Evolutionary conservation across 768 basidiomycete species (phyloP), one percentile per base, ranked within the genome.

Genomic region (Lepiota venenata): DNA sequence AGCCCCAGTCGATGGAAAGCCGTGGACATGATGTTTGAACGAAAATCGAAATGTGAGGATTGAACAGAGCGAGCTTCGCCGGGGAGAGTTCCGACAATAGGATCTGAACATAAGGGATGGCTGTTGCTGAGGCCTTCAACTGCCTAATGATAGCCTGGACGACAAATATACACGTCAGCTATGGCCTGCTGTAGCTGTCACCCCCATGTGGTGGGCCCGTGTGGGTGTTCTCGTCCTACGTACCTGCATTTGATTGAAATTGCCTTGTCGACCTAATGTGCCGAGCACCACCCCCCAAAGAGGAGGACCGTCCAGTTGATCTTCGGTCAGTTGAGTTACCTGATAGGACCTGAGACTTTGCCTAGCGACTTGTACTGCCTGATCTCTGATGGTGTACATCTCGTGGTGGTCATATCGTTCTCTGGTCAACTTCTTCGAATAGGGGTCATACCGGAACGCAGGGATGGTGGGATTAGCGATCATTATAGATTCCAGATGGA

Each of bases 401-500:
- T 93, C 88, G 8, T 72, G 68, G 63, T 98, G 93, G 61, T 93
- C 81, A 60, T 98, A 99, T 3, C 84, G 79, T 66, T 99, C 97
- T 55, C 93, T 75, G 1, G 97, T 98, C 47, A 99, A 78, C 65
- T 94, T 97, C 70, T 99, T 99, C 18, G 93, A 92, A 69, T 98
- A 99, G 3, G 97, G 97, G 65, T 98, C 97, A 70, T 98, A 99
- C 18, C 97, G 84, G 73, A 97, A 99, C 0, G 97, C 95, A 10
- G 97, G 94, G 15, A 98, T 79, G 27, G 80, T 70, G 0, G 97
- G 97, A 67, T 99, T 99, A n/a, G 94, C 93, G 56, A 99, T 97
- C 97, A 99, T 99, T 67, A 98, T 94, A 12, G 93, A 91, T 70
- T 99, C 97, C 15, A 98, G 80, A 66, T 98, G 97, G 75, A 99